Conservation (phyloP, 352 stramenopile species). For the Thraustochytrium striatum region DNA sequence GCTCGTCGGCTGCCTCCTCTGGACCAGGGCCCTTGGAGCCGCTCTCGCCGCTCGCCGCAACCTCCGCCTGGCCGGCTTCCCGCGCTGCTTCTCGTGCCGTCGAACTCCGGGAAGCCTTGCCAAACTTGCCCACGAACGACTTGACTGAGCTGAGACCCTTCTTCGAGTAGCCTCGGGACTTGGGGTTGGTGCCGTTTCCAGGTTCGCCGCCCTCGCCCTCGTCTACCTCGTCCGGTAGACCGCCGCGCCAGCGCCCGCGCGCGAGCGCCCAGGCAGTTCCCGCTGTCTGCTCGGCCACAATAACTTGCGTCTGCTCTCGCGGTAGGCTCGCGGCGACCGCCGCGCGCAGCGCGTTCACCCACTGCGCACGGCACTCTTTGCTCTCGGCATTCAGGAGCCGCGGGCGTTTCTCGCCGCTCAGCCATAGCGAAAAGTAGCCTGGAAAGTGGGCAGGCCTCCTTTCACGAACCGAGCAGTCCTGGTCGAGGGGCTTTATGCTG, state of each 20-base stretch:
- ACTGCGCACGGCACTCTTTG: conserved; percentile 1
- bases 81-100: too few species aligned
- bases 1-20: neutral
- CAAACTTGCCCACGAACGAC: too few species aligned
- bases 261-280: neutral
- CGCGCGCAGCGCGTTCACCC: neutral
- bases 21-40: neutral
- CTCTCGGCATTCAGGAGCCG: conserved; percentile 32
- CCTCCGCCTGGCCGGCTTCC: too few species aligned
- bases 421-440: conserved; percentile 4
- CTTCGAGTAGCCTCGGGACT: neutral
- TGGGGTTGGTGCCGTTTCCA: too few species aligned
- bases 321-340: conserved; percentile 11
- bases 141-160: too few species aligned
- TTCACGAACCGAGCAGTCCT: conserved; percentile 3
- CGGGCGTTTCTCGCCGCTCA: conserved; percentile 15
- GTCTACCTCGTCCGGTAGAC: neutral
- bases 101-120: too few species aligned
- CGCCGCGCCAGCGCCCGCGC: neutral
- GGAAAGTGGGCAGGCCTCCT: neutral
- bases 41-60: neutral
- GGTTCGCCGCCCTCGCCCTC: too few species aligned
- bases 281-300: neutral
- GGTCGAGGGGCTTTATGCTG: conserved; percentile 35
- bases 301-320: neutral